phyloP scores from a whole-genome alignment of 768 basidiomycete species.

The Termitomyces eurrhizus region DNA sequence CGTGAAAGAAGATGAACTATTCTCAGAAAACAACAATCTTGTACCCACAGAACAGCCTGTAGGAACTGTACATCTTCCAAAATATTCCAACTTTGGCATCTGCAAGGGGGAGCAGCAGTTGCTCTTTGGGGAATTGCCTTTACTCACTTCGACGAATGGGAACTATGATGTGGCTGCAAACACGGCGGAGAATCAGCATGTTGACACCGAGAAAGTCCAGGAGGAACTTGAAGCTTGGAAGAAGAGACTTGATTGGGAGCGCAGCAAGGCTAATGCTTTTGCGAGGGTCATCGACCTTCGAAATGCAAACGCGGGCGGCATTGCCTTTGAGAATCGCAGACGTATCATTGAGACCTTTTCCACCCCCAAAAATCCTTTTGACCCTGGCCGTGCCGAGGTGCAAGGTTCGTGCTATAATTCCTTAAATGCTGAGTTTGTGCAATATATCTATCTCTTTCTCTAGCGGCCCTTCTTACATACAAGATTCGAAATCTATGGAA shows the following conservation, averaged over 20 bases:
- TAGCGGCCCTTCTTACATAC: constrained; percentile 85
- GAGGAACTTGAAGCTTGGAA: not conserved
- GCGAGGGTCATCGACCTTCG: constrained; percentile 75
- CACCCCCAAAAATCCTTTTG: constrained; percentile 54
- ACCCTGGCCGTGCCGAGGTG: constrained; percentile 83
- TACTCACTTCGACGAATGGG: constrained; percentile 34
- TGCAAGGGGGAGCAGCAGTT: constrained; percentile 50
- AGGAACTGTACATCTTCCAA: constrained; percentile 45
- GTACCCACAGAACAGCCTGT: constrained; percentile 25
- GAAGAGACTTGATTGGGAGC: constrained; percentile 29
- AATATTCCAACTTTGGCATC: constrained; percentile 64
- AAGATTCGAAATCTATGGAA: constrained; percentile 79
- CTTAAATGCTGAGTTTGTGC: not conserved
- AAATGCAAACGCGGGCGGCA: constrained; percentile 85
- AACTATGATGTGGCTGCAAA: constrained; percentile 8
- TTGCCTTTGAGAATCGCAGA: constrained; percentile 81
- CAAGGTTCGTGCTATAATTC: constrained; percentile 55
- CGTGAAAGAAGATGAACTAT: constrained; percentile 50
- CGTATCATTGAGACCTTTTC: constrained; percentile 82
- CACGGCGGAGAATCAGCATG: not conserved
- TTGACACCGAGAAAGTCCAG: constrained; percentile 6
- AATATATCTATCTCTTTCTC: not conserved
- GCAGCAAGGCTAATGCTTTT: constrained; percentile 50
- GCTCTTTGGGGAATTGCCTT: constrained; percentile 67
- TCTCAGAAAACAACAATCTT: constrained; percentile 21